Evolutionary conservation across 192 early-diverging fungal genomes (phyloP), one percentile per base, ranked within the genome.

Genomic region (Globomyces pollinis-pini): DNA sequence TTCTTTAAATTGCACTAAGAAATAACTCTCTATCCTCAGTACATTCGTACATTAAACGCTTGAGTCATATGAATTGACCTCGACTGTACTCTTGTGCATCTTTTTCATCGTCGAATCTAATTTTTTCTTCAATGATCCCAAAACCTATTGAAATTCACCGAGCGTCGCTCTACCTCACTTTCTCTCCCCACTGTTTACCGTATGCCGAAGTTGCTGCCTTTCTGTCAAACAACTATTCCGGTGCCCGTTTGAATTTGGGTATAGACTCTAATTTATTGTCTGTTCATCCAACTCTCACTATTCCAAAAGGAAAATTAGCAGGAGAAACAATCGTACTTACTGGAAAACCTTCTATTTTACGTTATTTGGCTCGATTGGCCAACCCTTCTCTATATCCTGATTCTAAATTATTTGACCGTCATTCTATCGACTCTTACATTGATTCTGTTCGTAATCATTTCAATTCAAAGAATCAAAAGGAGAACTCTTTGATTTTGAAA

Each of bases 281-380:
- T 8, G 20, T 12, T 5, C 32, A 60, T 15, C 29, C 64, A 16
- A 11, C 28, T 21, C 47, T 66, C 33, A 44, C 38, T 28, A 41
- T 66, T 29, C 64, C 64, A 31, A 29, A 38, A 15, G 64, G 64
- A 13, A 38, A 52, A 26, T 60, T 61, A 47, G 24, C 42, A 29
- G 12, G 24, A 16, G 23, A 33, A 20, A 66, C 44, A 29, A 39
- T 20, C 29, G 38, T 28, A 11, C n/a, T 66, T 5, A 32, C 28
- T 8, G 64, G 64, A 2, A 66, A 66, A 43, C n/a, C 52, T n/a
- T 29, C 28, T n/a, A 66, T 66, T 34, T 34, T 41, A 15, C 64
- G 64, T 45, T 66, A 38, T 59, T 54, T 66, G 50, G 42, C 64
- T 13, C 33, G 64, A 6, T 55, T 50, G 41, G 23, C 24, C 5